Evolutionary conservation across 371 early-diverging fungal genomes (phyloP).

Genomic region (Encephalitozoon intestinalis): DNA sequence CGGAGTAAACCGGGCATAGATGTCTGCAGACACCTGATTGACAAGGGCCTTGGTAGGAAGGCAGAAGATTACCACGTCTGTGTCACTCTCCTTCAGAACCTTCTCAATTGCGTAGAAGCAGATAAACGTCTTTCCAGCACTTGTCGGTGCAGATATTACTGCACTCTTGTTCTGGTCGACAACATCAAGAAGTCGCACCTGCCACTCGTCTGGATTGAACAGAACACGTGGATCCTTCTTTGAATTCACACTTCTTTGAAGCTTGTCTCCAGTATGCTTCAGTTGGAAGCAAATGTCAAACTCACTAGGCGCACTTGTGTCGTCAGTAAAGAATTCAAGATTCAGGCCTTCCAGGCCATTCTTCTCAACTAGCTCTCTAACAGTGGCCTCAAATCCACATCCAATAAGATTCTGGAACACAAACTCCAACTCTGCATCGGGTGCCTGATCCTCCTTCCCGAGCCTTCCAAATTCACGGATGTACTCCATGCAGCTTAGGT

Average conservation of each 20-base stretch:
- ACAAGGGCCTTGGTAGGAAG: slow-evolving; percentile 66
- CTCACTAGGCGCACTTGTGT: slow-evolving; percentile 50
- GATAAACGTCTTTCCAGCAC: slow-evolving; percentile 65
- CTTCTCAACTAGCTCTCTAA: slow-evolving; percentile 53
- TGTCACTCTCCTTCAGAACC: slow-evolving; percentile 61
- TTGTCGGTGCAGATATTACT: slow-evolving; percentile 64
- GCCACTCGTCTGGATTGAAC: slow-evolving; percentile 65
- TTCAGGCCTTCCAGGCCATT: slow-evolving; percentile 17
- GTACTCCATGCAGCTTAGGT: slow-evolving; percentile 53
- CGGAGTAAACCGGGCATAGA: slow-evolving; percentile 63
- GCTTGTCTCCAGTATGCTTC: slow-evolving; percentile 58
- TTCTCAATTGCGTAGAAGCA: slow-evolving; percentile 66
- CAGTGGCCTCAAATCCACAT: slow-evolving; percentile 58
- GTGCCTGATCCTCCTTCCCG: background rate
- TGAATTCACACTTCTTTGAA: slow-evolving; percentile 58
- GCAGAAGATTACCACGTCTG: slow-evolving; percentile 62
- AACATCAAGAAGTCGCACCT: slow-evolving; percentile 62
- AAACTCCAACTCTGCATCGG: slow-evolving; percentile 50
- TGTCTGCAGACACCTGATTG: slow-evolving; percentile 65
- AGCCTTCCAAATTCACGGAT: slow-evolving; percentile 35
- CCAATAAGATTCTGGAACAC: slow-evolving; percentile 51
- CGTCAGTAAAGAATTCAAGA: slow-evolving; percentile 15
- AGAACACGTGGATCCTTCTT: slow-evolving; percentile 61
- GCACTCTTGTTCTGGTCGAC: slow-evolving; percentile 61
- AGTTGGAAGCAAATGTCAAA: slow-evolving; percentile 61